Base-by-base conservation (phyloP, 345 rosid genomes). In the Arabis hirsuta region DNA sequence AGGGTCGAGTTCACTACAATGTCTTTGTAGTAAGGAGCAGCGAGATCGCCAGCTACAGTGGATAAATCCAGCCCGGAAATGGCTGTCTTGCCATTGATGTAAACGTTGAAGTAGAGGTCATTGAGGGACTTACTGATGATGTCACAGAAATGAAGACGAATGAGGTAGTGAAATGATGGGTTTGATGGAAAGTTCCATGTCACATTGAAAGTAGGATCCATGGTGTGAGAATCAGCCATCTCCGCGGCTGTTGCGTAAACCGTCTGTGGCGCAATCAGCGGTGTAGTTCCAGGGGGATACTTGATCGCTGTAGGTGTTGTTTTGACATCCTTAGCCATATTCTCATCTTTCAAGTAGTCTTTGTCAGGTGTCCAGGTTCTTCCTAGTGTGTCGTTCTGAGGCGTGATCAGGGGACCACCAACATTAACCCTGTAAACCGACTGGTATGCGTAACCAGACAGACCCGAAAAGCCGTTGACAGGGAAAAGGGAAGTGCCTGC, bases 101-200 rank as follows among this genome's bases (percentile, higher is more conserved):
- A 89, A 14, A 89, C 92, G 43, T 89, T 85, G 76, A 89, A 89
- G 73, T 87, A 87, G 24, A 90, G 85, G 32, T 86, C 85, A 62
- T 86, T 67, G 4, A 83, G 81, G 7, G 90, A 52, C 66, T 87
- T 86, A 44, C 92, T 87, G 12, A 87, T 71, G 8, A 90, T 82
- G 65, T 90, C 96, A 55, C 92, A 86, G 63, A 90, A 90, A 81
- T 90, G 96, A 57, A 90, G 71, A 74, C 92, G 81, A n/a, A 90
- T n/a, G 45, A 87, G 19, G 75, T 90, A 87, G 54, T 69, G 78
- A 70, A 83, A 90, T 0, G 85, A 14, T 29, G 81, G 29, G 60
- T 84, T 84, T 5, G 82, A 83, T 3, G 81, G 82, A 39, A 90
- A 84, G 44, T 73, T 73, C 96, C 96, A 90, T 13, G 96, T 82